Conservation (phyloP, 495 filamentous ascomycete genomes). For the Rostrohypoxylon terebratum region DNA sequence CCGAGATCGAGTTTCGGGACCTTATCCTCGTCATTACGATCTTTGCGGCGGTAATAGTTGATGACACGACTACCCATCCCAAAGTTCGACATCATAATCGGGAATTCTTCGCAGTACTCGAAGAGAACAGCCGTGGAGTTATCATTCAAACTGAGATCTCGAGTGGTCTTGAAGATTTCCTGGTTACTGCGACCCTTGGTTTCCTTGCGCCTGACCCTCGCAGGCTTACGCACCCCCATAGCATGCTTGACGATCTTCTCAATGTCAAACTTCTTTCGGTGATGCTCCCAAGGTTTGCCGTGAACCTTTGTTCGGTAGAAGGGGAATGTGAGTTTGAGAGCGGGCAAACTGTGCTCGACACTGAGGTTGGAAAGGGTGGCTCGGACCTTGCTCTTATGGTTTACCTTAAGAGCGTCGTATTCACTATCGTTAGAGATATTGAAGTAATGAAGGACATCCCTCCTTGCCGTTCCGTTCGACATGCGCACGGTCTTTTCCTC, state of each 20-base stretch:
- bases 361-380: slow-evolving; percentile 86
- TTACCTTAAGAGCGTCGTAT: slow-evolving; percentile 95
- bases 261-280: slow-evolving; percentile 78
- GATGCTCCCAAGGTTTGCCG: slow-evolving; percentile 88
- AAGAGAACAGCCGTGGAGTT: slow-evolving; percentile 87
- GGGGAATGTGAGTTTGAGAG: slow-evolving; percentile 89
- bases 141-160: slow-evolving; percentile 84
- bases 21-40: slow-evolving; percentile 74
- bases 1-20: slow-evolving; percentile 71
- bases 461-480: slow-evolving; percentile 65
- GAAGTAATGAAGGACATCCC: slow-evolving; percentile 79
- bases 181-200: slow-evolving; percentile 79
- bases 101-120: slow-evolving; percentile 96
- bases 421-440: slow-evolving; percentile 97
- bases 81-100: slow-evolving; percentile 90
- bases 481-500: slow-evolving; percentile 65
- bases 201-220: slow-evolving; percentile 82
- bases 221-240: slow-evolving; percentile 69
- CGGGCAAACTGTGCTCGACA: slow-evolving; percentile 92
- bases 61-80: slow-evolving; percentile 96
- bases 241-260: slow-evolving; percentile 62
- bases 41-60: slow-evolving; percentile 94
- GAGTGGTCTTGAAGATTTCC: slow-evolving; percentile 77
- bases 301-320: slow-evolving; percentile 89
- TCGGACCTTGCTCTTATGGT: slow-evolving; percentile 93